Conservation (phyloP, 768 basidiomycete species). For the Dioszegia hungarica region DNA sequence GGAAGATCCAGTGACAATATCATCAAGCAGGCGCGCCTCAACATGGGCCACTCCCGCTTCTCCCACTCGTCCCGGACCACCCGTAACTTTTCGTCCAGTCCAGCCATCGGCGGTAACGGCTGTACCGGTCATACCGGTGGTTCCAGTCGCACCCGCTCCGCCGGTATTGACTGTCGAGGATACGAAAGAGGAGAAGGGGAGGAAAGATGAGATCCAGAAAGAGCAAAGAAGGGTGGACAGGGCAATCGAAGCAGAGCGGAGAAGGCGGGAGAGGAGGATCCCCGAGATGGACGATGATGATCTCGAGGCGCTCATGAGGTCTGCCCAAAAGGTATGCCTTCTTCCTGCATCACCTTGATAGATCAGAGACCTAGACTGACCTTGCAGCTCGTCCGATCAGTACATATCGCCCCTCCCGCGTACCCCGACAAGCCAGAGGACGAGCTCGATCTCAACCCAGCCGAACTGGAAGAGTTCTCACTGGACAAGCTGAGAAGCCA, state of each 20-base stretch:
- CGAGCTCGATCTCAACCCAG: slow-evolving; percentile 51
- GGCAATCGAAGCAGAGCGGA: neutral
- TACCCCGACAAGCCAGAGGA: slow-evolving; percentile 33
- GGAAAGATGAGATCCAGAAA: neutral
- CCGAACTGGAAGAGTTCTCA: slow-evolving; percentile 52
- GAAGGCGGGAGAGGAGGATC: slow-evolving; percentile 22
- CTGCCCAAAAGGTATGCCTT: slow-evolving; percentile 52
- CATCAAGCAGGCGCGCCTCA: too few species aligned
- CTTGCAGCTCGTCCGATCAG: neutral
- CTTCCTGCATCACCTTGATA: neutral
- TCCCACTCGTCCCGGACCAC: too few species aligned
- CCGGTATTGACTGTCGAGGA: too few species aligned
- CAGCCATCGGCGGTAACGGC: too few species aligned
- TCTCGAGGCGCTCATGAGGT: slow-evolving; percentile 50
- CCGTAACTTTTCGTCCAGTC: too few species aligned
- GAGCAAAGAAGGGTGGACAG: neutral
- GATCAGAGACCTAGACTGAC: neutral
- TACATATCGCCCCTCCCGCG: slow-evolving; percentile 39
- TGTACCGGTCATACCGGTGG: too few species aligned
- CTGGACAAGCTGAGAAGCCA: slow-evolving; percentile 53
- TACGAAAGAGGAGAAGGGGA: neutral
- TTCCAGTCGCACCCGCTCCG: too few species aligned
- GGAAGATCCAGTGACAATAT: too few species aligned
- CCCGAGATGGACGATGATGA: slow-evolving; percentile 51
- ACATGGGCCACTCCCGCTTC: too few species aligned